Base-by-base conservation (phyloP, 2,329 filamentous ascomycete species). In the Claviceps arundinis region DNA sequence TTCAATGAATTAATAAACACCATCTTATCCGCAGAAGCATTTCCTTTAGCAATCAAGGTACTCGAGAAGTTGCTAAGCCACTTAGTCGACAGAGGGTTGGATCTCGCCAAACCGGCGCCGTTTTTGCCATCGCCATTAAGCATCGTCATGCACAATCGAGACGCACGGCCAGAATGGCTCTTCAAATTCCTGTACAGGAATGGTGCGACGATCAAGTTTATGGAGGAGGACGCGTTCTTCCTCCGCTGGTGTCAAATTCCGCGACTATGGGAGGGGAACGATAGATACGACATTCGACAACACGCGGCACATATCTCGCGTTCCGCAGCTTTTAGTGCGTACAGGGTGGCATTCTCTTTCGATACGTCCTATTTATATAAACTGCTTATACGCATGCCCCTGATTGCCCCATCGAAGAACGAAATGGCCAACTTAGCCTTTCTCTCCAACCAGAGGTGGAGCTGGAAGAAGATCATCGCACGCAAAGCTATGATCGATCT, bases 141-240 rank as follows among this genome's bases (percentile, higher is more conserved):
- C 37, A 5, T 2, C 2, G 42, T 42, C 22, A 37, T 47, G 50
- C 37, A 11, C 1, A 19, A 22, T 14, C 6, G n/a, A 37, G 19
- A 50, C 50, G 43, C 50, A 22, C 16, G 41, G 8, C 50, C 50
- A 34, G 22, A 22, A 11, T 51, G 50, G 50, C 44, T 51, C n/a
- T 51, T 47, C 44, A 6, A 30, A 5, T 38, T 41, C 9, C 4
- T 51, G 22, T 37, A n/a, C 6, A 26, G 22, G 22, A 38, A 51
- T 11, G 50, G 50, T 8, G 50, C 50, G 3, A 42, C 37, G 8
- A 40, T 51, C 24, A 24, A 16, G 8, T 4, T 7, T 11, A 4
- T 9, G 5, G 50, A 51, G 16, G n/a, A 11, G 7, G 22, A 47
- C 50, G 3, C 2, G 1, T 47, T 51, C n/a, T 51, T 51, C 24